These are phyloP conservation scores for Cercophora scortea DNA, from an alignment of 495 filamentous ascomycete species.

Conservation along the genomic window DNA sequence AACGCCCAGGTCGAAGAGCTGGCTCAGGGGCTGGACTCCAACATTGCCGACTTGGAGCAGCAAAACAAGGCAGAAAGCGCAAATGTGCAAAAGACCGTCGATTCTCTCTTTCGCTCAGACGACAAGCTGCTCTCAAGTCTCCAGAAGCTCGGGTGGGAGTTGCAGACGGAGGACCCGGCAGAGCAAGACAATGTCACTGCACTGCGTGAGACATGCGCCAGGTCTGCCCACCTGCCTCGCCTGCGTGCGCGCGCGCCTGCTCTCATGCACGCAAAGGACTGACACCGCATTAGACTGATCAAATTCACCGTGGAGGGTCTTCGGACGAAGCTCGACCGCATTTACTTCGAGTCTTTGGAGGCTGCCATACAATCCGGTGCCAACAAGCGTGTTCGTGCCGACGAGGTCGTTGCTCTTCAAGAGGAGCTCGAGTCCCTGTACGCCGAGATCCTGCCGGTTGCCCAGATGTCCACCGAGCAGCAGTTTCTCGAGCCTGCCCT, in stretches of 20 bases:
- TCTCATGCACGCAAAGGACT: slow-evolving; percentile 3
- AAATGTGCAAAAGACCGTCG: slow-evolving; percentile 25
- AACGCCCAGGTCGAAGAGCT: slow-evolving; percentile 29
- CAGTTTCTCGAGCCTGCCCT: slow-evolving; percentile 52
- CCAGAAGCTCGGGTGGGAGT: slow-evolving; percentile 40
- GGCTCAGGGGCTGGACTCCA: slow-evolving; percentile 28
- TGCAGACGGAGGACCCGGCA: slow-evolving; percentile 30
- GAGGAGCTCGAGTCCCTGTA: slow-evolving; percentile 56
- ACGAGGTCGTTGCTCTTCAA: slow-evolving; percentile 37
- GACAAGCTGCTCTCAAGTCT: slow-evolving; percentile 40
- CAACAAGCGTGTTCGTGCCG: slow-evolving; percentile 9
- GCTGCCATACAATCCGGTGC: slow-evolving; percentile 12
- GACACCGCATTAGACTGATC: slow-evolving; percentile 26
- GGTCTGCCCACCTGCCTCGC: slow-evolving; percentile 8
- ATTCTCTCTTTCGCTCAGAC: slow-evolving; percentile 31
- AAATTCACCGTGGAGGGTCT: slow-evolving; percentile 41
- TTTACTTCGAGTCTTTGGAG: slow-evolving; percentile 35
- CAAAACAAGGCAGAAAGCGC: slow-evolving; percentile 16
- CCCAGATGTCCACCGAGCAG: slow-evolving; percentile 55
- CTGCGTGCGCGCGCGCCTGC: not conserved
- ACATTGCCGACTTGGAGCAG: slow-evolving; percentile 32
- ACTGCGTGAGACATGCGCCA: slow-evolving; percentile 35
- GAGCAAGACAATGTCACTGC: slow-evolving; percentile 26
- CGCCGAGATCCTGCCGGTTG: slow-evolving; percentile 53
- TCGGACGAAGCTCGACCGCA: slow-evolving; percentile 36